phyloP scores from a whole-genome alignment of 176 grass and related monocot genomes.

The Oryza glaberrima region DNA sequence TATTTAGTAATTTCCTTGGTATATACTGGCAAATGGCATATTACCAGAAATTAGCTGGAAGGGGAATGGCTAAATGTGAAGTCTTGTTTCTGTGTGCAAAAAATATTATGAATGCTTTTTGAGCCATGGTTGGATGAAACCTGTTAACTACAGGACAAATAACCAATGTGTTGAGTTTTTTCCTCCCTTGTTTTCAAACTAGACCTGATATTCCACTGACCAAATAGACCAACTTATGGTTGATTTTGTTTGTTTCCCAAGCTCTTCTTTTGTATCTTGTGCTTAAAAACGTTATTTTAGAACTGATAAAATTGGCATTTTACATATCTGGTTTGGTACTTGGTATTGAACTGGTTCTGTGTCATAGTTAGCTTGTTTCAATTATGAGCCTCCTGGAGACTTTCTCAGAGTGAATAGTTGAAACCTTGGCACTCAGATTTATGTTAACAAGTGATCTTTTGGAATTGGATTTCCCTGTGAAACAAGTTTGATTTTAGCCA shows the following conservation, averaged over 20 bases:
- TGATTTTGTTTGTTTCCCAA: too few species aligned
- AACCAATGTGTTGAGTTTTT: too few species aligned
- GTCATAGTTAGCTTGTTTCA: neutral
- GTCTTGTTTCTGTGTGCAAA: neutral
- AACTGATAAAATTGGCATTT: neutral
- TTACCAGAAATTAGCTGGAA: neutral
- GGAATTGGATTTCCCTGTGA: neutral
- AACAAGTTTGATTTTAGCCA: neutral
- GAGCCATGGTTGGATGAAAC: too few species aligned
- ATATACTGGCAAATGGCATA: neutral
- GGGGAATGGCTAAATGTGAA: neutral
- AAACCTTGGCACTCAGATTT: neutral
- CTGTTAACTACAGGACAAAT: too few species aligned
- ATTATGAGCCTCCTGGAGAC: neutral
- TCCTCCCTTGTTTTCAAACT: too few species aligned
- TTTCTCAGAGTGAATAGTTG: neutral
- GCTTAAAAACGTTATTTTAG: neutral
- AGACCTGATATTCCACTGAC: too few species aligned
- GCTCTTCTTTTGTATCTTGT: too few species aligned
- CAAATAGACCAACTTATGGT: too few species aligned
- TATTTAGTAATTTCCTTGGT: neutral
- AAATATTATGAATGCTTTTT: too few species aligned
- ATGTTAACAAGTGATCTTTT: too few species aligned
- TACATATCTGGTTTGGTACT: too few species aligned
- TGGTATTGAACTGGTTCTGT: neutral